Percentiles rank a stretch among this genome's conserved stretches.
phyloP scores from a whole-genome alignment of 2,329 filamentous ascomycete species.

The Keithomyces neogunnii region DNA sequence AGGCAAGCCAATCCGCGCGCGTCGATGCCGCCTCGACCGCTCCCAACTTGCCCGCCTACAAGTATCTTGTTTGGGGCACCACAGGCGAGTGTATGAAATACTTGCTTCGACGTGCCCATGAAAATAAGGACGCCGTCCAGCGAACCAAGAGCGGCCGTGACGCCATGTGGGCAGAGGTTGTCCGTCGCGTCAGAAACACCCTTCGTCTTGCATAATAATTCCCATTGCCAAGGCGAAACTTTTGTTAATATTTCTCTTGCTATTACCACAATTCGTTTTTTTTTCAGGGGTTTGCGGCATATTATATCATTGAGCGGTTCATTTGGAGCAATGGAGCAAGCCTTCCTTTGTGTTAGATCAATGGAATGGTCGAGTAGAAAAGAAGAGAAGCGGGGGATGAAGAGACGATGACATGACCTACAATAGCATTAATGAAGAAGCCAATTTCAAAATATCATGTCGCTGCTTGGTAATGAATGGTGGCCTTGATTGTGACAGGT shows the following conservation, averaged over 20 bases:
- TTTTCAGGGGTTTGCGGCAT: background rate
- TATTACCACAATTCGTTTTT: background rate
- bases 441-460: background rate
- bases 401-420: conserved; percentile 1
- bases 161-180: conserved; percentile 54
- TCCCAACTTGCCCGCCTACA: conserved; percentile 50
- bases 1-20: conserved; percentile 24
- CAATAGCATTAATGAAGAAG: background rate
- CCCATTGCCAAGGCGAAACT: background rate
- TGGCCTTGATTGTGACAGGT: too few relatives aligned
- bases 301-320: conserved; percentile 1
- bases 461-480: background rate
- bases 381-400: background rate
- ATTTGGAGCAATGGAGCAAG: background rate
- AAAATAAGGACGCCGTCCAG: conserved; percentile 64
- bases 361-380: background rate
- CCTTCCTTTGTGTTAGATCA: background rate
- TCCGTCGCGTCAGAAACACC: conserved; percentile 40
- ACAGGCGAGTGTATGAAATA: conserved; percentile 82
- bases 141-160: conserved; percentile 53
- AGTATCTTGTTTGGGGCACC: conserved; percentile 63
- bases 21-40: conserved; percentile 16
- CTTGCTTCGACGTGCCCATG: conserved; percentile 51
- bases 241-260: background rate
- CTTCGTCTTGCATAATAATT: conserved; percentile 16